Conservation (phyloP, 2,329 filamentous ascomycete genomes). For the Tolypocladium amazonense region DNA sequence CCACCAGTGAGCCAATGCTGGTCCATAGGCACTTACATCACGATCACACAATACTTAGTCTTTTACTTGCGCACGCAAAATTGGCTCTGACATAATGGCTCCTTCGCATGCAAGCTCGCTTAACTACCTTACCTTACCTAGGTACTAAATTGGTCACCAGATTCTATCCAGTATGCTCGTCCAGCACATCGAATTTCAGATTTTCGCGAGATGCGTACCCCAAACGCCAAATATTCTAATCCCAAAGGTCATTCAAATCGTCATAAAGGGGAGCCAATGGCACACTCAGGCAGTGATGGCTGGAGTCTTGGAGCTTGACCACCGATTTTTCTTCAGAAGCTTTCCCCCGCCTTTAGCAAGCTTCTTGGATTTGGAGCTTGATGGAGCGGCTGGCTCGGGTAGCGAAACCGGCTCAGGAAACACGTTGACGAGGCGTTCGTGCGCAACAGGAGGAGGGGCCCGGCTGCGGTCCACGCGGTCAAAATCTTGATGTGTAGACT, state of each 20-base stretch:
- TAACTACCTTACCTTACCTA: too few relatives aligned
- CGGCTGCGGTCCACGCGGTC: constrained; percentile 3
- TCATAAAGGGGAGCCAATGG: background rate
- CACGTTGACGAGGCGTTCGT: constrained; percentile 11
- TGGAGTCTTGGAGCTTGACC: constrained; percentile 10
- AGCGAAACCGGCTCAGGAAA: constrained; percentile 11
- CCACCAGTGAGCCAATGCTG: too few relatives aligned
- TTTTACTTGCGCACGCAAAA: too few relatives aligned
- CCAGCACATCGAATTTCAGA: background rate
- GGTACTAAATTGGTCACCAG: background rate
- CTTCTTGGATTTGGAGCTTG: constrained; percentile 13
- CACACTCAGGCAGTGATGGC: constrained; percentile 6
- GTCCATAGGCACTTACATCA: too few relatives aligned
- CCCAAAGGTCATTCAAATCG: background rate
- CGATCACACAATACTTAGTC: too few relatives aligned
- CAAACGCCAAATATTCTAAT: background rate
- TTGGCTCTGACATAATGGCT: too few relatives aligned
- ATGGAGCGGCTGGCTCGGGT: constrained; percentile 7
- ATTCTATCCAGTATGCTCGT: background rate
- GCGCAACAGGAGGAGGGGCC: constrained; percentile 4
- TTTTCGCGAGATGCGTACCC: background rate
- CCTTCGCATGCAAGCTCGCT: background rate
- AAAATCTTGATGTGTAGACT: constrained; percentile 3
- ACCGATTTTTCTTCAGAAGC: constrained; percentile 13
- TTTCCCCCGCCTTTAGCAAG: constrained; percentile 19